Percentiles rank a stretch among this genome's conserved stretches.
Evolutionary conservation across 257 asterid species (phyloP).

Genomic region (Plectranthus barbatus): DNA sequence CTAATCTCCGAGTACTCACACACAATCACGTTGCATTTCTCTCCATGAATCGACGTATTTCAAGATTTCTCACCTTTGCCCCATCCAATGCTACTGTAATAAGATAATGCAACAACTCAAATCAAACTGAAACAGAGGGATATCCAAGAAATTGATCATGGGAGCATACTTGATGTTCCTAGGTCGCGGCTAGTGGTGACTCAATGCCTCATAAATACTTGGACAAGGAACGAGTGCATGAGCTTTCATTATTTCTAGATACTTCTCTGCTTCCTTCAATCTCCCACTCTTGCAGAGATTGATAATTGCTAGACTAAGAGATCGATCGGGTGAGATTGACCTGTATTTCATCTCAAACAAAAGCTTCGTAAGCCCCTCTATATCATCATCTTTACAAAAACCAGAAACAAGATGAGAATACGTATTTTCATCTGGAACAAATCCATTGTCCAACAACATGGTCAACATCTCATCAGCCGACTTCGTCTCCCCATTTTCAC

Average conservation of each 20-base stretch:
- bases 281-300: slow-evolving; percentile 43
- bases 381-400: slow-evolving; percentile 37
- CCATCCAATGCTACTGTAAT: slow-evolving; percentile 27
- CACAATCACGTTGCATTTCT: slow-evolving; percentile 7
- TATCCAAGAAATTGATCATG: background rate
- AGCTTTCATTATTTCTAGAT: slow-evolving; percentile 31
- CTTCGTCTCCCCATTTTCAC: slow-evolving; percentile 44
- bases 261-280: slow-evolving; percentile 48
- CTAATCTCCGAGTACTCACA: slow-evolving; percentile 21
- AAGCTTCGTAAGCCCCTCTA: slow-evolving; percentile 43
- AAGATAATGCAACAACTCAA: slow-evolving; percentile 19
- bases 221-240: slow-evolving; percentile 25
- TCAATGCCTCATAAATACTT: slow-evolving; percentile 26
- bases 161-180: background rate
- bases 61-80: slow-evolving; percentile 14
- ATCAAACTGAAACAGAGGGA: background rate
- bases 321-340: slow-evolving; percentile 34
- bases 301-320: slow-evolving; percentile 28
- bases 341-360: slow-evolving; percentile 65
- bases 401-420: slow-evolving; percentile 56
- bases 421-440: slow-evolving; percentile 38
- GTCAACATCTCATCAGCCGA: slow-evolving; percentile 54
- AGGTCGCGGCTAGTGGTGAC: background rate
- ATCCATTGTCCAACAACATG: slow-evolving; percentile 49
- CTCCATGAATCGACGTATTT: slow-evolving; percentile 16